These are phyloP conservation scores for Gardenia jasminoides DNA, from an alignment of 257 asterid species.

Conservation along the genomic window DNA sequence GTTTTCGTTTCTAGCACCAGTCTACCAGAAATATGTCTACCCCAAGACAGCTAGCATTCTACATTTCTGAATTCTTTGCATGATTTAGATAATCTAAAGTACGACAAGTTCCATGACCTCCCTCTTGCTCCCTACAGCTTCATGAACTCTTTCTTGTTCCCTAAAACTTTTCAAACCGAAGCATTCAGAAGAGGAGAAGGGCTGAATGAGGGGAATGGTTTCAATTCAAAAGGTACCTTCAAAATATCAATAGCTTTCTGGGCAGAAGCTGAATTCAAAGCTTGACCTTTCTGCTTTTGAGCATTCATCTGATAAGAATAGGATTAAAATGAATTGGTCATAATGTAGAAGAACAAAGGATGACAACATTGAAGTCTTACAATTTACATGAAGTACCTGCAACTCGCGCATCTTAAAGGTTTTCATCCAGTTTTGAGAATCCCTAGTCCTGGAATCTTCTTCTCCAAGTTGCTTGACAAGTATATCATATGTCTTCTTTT, in stretches of 20 bases:
- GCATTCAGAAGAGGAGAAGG: constrained; percentile 1
- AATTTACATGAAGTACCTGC: constrained; percentile 44
- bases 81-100: neutral
- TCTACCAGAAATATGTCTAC: neutral
- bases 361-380: neutral
- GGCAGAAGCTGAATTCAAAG: constrained; percentile 64
- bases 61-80: neutral
- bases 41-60: neutral
- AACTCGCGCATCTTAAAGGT: constrained; percentile 84
- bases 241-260: constrained; percentile 78
- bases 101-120: neutral
- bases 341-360: neutral
- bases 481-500: constrained; percentile 87
- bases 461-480: constrained; percentile 94
- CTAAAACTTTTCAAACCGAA: neutral
- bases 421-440: constrained; percentile 89
- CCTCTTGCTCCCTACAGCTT: neutral
- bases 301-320: constrained; percentile 56
- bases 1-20: neutral
- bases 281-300: constrained; percentile 87
- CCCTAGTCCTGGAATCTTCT: constrained; percentile 90
- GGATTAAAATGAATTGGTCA: neutral
- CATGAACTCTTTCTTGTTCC: neutral
- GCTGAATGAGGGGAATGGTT: neutral
- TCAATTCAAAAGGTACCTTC: constrained; percentile 44